Percentiles rank a stretch among this genome's conserved stretches.
Evolutionary conservation across 208 protist species (phyloP).

Genomic region (Leishmania amazonensis): DNA sequence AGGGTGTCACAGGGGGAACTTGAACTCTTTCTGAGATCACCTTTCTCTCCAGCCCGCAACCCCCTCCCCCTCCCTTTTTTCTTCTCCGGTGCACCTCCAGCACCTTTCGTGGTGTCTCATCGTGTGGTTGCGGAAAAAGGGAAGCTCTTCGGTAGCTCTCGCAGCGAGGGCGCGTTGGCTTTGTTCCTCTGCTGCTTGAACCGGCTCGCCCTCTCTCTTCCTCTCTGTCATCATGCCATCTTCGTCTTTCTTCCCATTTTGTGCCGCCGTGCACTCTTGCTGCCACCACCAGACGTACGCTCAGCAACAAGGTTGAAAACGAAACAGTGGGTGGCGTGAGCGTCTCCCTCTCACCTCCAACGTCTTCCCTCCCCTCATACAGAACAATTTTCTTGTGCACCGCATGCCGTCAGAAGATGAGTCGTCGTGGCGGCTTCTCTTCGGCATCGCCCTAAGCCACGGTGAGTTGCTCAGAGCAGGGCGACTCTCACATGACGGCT

Average conservation of each 20-base stretch:
- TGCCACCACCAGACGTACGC: background rate
- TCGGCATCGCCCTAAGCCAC: constrained; percentile 87
- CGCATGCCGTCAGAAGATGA: constrained; percentile 39
- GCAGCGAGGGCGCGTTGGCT: background rate
- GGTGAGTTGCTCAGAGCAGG: constrained; percentile 48
- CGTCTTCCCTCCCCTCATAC: background rate
- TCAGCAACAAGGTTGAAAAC: background rate
- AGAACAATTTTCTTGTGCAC: background rate
- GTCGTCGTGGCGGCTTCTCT: constrained; percentile 76
- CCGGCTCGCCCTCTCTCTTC: background rate
- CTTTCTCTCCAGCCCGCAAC: background rate
- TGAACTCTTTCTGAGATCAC: background rate
- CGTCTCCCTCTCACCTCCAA: background rate
- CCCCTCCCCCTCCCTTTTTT: background rate
- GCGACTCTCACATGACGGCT: constrained; percentile 52
- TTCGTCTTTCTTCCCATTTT: background rate
- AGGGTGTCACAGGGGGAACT: background rate
- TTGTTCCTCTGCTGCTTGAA: constrained; percentile 8
- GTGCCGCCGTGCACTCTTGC: background rate
- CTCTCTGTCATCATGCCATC: background rate
- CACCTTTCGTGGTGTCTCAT: background rate
- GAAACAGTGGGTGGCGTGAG: background rate
- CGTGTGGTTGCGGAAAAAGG: too few species aligned
- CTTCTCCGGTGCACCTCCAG: constrained; percentile 12
- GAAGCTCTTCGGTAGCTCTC: background rate